Conservation (phyloP, 2,329 filamentous ascomycete species). For the Diplodia mutila region DNA sequence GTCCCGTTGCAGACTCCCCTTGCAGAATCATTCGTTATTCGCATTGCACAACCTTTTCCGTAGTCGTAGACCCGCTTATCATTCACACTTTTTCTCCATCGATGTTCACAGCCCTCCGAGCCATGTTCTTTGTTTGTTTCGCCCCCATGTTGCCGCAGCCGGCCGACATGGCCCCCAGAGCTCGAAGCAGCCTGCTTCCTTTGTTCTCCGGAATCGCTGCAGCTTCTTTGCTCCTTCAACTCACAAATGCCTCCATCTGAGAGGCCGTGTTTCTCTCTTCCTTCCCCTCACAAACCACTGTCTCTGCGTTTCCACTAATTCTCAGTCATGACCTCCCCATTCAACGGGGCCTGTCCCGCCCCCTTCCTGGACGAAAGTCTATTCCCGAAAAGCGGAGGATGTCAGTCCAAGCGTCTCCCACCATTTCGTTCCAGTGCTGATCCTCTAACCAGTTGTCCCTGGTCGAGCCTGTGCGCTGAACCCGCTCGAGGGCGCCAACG, state of each 20-base stretch:
- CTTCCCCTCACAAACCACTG: neutral
- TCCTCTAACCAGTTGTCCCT: conserved; percentile 24
- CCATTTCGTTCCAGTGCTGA: neutral
- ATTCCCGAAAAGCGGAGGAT: conserved; percentile 32
- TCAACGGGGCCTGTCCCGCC: conserved; percentile 29
- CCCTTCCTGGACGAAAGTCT: conserved; percentile 34
- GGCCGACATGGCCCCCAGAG: neutral
- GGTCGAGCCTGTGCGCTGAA: conserved; percentile 35
- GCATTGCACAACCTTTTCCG: neutral
- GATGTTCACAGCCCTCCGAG: neutral
- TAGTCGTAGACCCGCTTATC: neutral
- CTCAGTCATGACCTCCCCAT: neutral
- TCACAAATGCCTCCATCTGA: neutral
- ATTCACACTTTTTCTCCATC: neutral
- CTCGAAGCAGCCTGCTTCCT: neutral
- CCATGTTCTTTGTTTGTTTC: neutral
- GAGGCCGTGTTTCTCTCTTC: neutral
- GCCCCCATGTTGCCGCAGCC: conserved; percentile 8
- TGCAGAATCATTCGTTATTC: neutral
- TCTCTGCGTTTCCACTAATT: neutral
- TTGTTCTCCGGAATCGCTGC: neutral
- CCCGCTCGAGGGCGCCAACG: conserved; percentile 29
- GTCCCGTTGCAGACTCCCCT: neutral
- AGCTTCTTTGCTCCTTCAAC: neutral
- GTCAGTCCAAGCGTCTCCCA: conserved; percentile 26